phyloP scores from a whole-genome alignment of 2,329 filamentous ascomycete species.

The Ophiocordyceps camponoti-saundersi region DNA sequence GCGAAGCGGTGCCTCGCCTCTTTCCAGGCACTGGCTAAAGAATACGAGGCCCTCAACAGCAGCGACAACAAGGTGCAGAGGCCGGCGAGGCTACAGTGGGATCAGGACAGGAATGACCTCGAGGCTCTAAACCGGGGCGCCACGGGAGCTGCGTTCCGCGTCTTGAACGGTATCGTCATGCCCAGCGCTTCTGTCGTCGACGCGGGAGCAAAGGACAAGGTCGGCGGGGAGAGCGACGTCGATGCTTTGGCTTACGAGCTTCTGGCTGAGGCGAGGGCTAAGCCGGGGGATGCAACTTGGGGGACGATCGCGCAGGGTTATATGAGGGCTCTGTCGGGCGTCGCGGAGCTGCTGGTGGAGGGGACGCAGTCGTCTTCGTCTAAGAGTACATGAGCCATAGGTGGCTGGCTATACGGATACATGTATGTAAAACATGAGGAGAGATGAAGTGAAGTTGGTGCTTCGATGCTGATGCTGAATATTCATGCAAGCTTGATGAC shows the following conservation, averaged over 20 bases:
- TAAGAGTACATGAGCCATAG: background rate
- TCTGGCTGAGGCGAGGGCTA: conserved; percentile 10
- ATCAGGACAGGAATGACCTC: conserved; percentile 14
- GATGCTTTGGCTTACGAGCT: conserved; percentile 17
- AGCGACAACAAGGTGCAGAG: conserved; percentile 5
- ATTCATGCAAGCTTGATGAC: background rate
- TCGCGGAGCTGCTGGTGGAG: conserved; percentile 7
- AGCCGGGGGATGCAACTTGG: conserved; percentile 12
- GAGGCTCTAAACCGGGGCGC: conserved; percentile 11
- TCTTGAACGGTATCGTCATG: conserved; percentile 11
- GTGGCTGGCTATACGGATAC: background rate
- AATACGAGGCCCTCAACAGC: conserved; percentile 9
- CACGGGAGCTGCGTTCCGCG: conserved; percentile 7
- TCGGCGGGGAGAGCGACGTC: conserved; percentile 10
- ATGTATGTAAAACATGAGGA: background rate
- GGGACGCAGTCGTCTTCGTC: background rate
- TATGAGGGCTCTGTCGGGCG: conserved; percentile 9
- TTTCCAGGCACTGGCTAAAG: conserved; percentile 6
- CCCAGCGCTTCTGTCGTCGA: conserved; percentile 5
- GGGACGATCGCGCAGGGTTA: conserved; percentile 12
- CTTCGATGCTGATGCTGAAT: background rate
- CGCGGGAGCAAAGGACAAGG: conserved; percentile 1
- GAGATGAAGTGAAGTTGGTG: background rate
- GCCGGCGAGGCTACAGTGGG: conserved; percentile 15
- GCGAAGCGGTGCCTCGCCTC: conserved; percentile 3